phyloP scores from a whole-genome alignment of 768 basidiomycete species.

The Astraeus odoratus region DNA sequence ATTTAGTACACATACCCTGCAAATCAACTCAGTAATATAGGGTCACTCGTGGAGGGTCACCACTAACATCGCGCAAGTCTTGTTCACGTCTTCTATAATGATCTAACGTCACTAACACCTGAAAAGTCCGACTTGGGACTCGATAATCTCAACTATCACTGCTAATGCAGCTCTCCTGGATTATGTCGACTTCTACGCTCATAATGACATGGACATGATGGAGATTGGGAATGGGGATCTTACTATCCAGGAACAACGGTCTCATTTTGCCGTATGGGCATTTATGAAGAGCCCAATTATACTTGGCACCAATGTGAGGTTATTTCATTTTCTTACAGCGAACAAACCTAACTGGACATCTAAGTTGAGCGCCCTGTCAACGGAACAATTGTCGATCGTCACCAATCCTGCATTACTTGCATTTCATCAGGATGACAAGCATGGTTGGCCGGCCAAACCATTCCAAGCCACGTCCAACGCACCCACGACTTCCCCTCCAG shows the following conservation, averaged over 20 bases:
- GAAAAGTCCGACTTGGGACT: slow-evolving; percentile 40
- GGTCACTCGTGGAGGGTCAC: slow-evolving; percentile 52
- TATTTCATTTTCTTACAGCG: too few relatives aligned
- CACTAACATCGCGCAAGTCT: slow-evolving; percentile 36
- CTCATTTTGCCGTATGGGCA: slow-evolving; percentile 55
- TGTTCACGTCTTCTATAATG: slow-evolving; percentile 1
- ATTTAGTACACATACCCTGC: too few relatives aligned
- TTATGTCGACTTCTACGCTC: slow-evolving; percentile 39
- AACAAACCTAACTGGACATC: background rate
- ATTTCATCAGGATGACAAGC: slow-evolving; percentile 43
- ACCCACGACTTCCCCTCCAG: slow-evolving; percentile 39
- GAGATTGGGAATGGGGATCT: slow-evolving; percentile 46
- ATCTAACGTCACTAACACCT: background rate
- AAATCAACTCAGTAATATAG: slow-evolving; percentile 16
- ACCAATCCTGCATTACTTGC: slow-evolving; percentile 47
- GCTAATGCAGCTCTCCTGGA: slow-evolving; percentile 37
- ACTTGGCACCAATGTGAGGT: slow-evolving; percentile 32
- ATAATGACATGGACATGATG: slow-evolving; percentile 60
- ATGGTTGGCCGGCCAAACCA: slow-evolving; percentile 43
- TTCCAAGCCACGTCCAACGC: slow-evolving; percentile 37
- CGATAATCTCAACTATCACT: slow-evolving; percentile 39
- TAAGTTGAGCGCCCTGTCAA: slow-evolving; percentile 35
- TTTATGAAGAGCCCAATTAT: slow-evolving; percentile 53
- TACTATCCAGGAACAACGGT: slow-evolving; percentile 43
- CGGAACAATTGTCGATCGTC: slow-evolving; percentile 39